Base-by-base conservation (phyloP, 257 asterid species). In the Primulina tabacum region DNA sequence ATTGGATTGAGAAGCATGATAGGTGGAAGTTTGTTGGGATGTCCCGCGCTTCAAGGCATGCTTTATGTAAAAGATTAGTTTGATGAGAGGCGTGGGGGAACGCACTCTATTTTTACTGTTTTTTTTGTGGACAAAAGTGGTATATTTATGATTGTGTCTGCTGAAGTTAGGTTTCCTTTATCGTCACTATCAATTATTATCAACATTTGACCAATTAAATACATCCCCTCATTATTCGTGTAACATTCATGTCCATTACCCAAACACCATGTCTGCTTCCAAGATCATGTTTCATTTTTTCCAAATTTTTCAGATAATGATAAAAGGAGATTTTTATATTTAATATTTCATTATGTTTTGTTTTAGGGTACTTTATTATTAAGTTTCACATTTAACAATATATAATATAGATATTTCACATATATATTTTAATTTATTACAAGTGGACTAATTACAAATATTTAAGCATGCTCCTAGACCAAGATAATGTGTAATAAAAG, bases 11-110 rank as follows among this genome's bases (percentile, higher is more conserved):
- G 32, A 67, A 58, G 76, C 77, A 70, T 73, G 76, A 78, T 69
- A 68, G 76, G 80, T 81, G 83, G 82, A 73, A 64, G 74, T 34
- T 72, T 81, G 79, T 73, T 70, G 82, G 85, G 74, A 17, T 72
- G 84, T 84, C 86, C 85, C 92, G 82, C 57, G 77, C 83, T 84
- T 86, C 76, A 81, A 84, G 83, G 90, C 90, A 81, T 78, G 81
- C 79, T 79, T 82, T 78, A 76, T 53, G 84, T 73, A 76, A 77
- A 70, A 61, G 68, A 62, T 50, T 33, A 6, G 16, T 62, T 56
- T 61, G 67, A 73, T 64, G 30, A 75, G 56, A 47, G 56, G 56
- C 56, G 20, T 14, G 20, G 47, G 14, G 14, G 14, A 8, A 24
- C 9, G 47, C 47, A 12, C 52, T 40, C 52, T 40, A 8, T 35